phyloP scores from a whole-genome alignment of 805 yeast genomes.

The Pichia gijzeniarum region DNA sequence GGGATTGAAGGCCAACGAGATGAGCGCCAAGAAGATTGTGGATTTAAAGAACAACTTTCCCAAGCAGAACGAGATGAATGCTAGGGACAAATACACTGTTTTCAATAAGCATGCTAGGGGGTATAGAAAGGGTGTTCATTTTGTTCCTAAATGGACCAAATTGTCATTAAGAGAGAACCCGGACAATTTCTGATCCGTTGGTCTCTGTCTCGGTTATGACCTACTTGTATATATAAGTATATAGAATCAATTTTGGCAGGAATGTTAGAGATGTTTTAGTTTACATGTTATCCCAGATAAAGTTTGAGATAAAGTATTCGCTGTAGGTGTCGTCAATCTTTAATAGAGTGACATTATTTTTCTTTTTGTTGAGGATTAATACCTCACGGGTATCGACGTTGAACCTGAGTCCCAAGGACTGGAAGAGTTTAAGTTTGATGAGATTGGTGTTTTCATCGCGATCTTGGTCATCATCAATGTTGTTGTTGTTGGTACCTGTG shows the following conservation, averaged over 20 bases:
- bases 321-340: constrained; percentile 49
- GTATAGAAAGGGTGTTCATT: constrained; percentile 84
- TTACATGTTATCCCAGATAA: constrained; percentile 64
- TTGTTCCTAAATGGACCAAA: constrained; percentile 90
- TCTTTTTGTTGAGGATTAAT: constrained; percentile 43
- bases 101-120: constrained; percentile 67
- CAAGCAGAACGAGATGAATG: constrained; percentile 70
- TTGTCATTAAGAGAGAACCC: constrained; percentile 76
- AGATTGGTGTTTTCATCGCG: constrained; percentile 28
- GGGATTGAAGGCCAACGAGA: constrained; percentile 35
- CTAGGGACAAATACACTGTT: constrained; percentile 82
- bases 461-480: constrained; percentile 9
- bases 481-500: no score
- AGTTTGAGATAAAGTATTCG: constrained; percentile 65
- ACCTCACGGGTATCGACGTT: constrained; percentile 37
- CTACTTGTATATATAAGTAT: constrained; percentile 5
- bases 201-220: no score
- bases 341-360: constrained; percentile 42
- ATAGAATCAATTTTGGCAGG: no score
- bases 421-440: constrained; percentile 52
- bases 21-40: constrained; percentile 30
- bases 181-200: constrained; percentile 51
- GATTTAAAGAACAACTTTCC: constrained; percentile 50
- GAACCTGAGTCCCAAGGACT: constrained; percentile 52
- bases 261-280: no score